Percentiles rank a stretch among this genome's conserved stretches.
phyloP scores from a whole-genome alignment of 805 yeast species.

The Candida coleopterorum region DNA sequence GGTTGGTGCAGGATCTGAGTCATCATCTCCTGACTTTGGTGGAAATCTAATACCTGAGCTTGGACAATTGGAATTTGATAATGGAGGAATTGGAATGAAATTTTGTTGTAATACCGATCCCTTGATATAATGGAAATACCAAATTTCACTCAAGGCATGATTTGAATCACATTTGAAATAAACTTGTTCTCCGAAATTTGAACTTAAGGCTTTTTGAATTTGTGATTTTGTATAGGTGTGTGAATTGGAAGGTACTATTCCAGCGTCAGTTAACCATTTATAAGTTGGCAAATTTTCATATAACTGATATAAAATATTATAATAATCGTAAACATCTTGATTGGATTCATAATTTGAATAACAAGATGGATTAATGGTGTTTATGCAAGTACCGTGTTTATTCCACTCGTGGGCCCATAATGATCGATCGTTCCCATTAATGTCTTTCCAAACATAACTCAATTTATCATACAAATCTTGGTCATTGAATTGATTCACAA shows the following conservation, averaged over 20 bases:
- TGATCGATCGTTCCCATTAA: slow-evolving; percentile 56
- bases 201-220: slow-evolving; percentile 47
- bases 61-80: slow-evolving; percentile 57
- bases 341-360: slow-evolving; percentile 38
- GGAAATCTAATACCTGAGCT: slow-evolving; percentile 51
- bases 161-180: slow-evolving; percentile 53
- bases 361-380: slow-evolving; percentile 70
- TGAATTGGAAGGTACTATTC: slow-evolving; percentile 61
- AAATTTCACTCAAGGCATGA: slow-evolving; percentile 51
- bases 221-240: slow-evolving; percentile 54
- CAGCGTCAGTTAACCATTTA: slow-evolving; percentile 59
- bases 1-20: slow-evolving; percentile 7
- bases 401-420: slow-evolving; percentile 92
- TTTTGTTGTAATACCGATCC: slow-evolving; percentile 70
- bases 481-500: slow-evolving; percentile 38
- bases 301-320: slow-evolving; percentile 25
- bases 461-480: slow-evolving; percentile 51
- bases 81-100: slow-evolving; percentile 55
- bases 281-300: slow-evolving; percentile 49
- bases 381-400: slow-evolving; percentile 91
- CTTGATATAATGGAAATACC: slow-evolving; percentile 75
- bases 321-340: slow-evolving; percentile 51
- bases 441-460: slow-evolving; percentile 67
- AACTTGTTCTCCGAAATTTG: slow-evolving; percentile 52
- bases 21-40: slow-evolving; percentile 48